These are phyloP conservation scores for Reutealis trisperma DNA, from an alignment of 345 rosid species.

Conservation along the genomic window DNA sequence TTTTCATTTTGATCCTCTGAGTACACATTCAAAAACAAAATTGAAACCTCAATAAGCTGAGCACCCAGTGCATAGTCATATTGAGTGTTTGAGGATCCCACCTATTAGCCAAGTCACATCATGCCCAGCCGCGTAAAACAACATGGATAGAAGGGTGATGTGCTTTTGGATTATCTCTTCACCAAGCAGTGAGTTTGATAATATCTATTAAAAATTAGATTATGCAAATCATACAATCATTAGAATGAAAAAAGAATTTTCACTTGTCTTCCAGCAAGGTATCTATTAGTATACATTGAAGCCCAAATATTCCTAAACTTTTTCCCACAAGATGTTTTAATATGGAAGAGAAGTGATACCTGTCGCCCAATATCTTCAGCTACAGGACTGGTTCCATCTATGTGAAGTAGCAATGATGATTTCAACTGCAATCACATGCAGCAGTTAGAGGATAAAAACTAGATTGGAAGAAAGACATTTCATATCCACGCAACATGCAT, in stretches of 20 bases:
- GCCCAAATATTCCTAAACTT: not conserved
- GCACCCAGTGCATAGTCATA: not conserved
- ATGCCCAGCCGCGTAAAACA: not conserved
- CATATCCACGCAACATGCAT: not conserved
- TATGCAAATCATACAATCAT: conserved; percentile 1
- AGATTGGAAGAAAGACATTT: not conserved
- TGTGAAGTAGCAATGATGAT: conserved; percentile 88
- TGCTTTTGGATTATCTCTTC: not conserved
- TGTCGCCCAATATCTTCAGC: conserved; percentile 99
- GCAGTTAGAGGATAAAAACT: not conserved
- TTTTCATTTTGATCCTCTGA: too few species aligned
- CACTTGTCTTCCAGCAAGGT: not conserved
- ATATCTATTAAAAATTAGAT: not conserved
- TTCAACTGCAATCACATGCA: conserved; percentile 60
- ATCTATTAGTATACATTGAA: not conserved
- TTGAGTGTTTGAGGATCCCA: not conserved
- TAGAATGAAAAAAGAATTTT: not conserved
- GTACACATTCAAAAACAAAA: too few species aligned
- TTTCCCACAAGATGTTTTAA: not conserved
- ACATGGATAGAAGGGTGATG: not conserved
- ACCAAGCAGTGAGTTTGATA: not conserved
- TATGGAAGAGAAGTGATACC: conserved; percentile 40
- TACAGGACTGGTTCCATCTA: conserved; percentile 91
- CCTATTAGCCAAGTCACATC: not conserved
- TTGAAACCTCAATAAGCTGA: not conserved